These are phyloP conservation scores for Starmerella etchellsii DNA, from an alignment of 805 yeast genomes.

Conservation along the genomic window DNA sequence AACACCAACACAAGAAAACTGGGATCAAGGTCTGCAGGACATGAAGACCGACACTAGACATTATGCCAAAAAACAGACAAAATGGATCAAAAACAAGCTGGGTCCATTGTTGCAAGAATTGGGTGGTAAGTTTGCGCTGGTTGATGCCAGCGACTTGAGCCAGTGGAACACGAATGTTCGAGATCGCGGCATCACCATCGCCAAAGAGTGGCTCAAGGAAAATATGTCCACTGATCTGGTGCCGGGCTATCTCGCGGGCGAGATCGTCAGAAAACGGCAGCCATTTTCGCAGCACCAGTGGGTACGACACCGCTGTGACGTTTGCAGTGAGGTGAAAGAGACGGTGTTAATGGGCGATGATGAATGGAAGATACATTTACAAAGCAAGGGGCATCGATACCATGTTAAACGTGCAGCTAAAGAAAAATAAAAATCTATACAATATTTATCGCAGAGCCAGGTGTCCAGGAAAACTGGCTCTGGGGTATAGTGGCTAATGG, in stretches of 20 bases:
- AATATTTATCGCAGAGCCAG: slow-evolving; percentile 2
- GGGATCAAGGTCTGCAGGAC: slow-evolving; percentile 17
- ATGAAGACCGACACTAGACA: slow-evolving; percentile 80
- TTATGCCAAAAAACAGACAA: slow-evolving; percentile 77
- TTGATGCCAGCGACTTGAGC: slow-evolving; percentile 64
- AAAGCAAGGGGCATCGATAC: slow-evolving; percentile 56
- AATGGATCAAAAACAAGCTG: slow-evolving; percentile 72
- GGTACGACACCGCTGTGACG: slow-evolving; percentile 56
- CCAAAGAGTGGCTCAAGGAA: slow-evolving; percentile 30
- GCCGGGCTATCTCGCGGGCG: slow-evolving; percentile 29
- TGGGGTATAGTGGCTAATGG: background rate
- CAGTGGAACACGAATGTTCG: slow-evolving; percentile 49
- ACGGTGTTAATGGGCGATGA: slow-evolving; percentile 58
- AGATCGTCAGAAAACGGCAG: slow-evolving; percentile 23
- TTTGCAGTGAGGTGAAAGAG: slow-evolving; percentile 48
- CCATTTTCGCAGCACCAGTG: slow-evolving; percentile 32
- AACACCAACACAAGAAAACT: background rate
- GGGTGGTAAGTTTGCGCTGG: slow-evolving; percentile 43
- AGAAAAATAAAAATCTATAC: background rate
- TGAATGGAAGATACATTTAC: slow-evolving; percentile 55
- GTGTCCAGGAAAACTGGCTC: slow-evolving; percentile 1
- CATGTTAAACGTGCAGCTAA: slow-evolving; percentile 12
- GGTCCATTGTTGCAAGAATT: slow-evolving; percentile 45
- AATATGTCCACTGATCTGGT: slow-evolving; percentile 8
- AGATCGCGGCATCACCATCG: slow-evolving; percentile 41